Conservation (phyloP, 2,329 filamentous ascomycete species). For the Calonectria henricotiae region DNA sequence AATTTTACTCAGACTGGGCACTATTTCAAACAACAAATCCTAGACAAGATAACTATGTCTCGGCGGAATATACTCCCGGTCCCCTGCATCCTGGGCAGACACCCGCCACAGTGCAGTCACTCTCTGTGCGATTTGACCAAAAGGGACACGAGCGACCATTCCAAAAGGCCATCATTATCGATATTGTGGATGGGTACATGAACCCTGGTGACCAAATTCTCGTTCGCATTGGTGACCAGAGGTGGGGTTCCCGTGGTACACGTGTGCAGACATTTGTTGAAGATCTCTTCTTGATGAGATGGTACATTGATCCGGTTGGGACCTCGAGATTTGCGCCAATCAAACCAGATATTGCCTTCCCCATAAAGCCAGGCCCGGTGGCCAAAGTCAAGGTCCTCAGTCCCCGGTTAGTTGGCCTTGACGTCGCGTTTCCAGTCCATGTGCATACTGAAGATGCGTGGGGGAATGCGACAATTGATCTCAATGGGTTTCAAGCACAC, state of each 20-base stretch:
- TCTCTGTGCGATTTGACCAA: conserved; percentile 58
- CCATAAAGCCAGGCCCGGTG: conserved; percentile 48
- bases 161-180: conserved; percentile 59
- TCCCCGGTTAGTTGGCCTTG: conserved; percentile 45
- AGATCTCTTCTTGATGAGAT: conserved; percentile 56
- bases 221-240: conserved; percentile 55
- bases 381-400: conserved; percentile 45
- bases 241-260: conserved; percentile 55
- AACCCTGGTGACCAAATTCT: conserved; percentile 58
- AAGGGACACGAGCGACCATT: conserved; percentile 60
- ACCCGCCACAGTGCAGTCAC: conserved; percentile 55
- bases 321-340: conserved; percentile 57
- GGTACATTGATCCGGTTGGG: conserved; percentile 59
- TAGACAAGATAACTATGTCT: conserved; percentile 54
- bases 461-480: conserved; percentile 23
- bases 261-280: conserved; percentile 58
- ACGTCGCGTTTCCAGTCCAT: conserved; percentile 47
- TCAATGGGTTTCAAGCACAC: background rate
- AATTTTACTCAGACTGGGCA: conserved; percentile 60
- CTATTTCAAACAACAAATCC: conserved; percentile 57
- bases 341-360: conserved; percentile 54
- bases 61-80: conserved; percentile 54
- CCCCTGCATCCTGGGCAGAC: conserved; percentile 52
- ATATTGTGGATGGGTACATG: conserved; percentile 58
- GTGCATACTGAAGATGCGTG: conserved; percentile 30